phyloP scores from a whole-genome alignment of 352 stramenopile species.

The Phytophthora meadii region DNA sequence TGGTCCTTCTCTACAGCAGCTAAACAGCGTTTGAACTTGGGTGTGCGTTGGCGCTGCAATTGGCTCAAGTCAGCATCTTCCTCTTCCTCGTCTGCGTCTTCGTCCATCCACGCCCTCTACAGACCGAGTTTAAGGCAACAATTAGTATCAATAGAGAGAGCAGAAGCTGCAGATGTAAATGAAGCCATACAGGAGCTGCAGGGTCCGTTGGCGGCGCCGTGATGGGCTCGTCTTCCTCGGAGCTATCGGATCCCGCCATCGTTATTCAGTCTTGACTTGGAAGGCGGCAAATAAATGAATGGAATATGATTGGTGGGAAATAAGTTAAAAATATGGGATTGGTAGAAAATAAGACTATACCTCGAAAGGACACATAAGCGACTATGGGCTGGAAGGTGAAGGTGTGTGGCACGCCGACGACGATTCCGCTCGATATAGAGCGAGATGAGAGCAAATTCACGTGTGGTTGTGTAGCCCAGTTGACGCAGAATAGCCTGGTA shows the following conservation, averaged over 20 bases:
- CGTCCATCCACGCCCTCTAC: constrained; percentile 82
- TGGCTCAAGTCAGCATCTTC: constrained; percentile 82
- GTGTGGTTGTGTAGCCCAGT: constrained; percentile 3
- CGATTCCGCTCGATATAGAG: constrained; percentile 17
- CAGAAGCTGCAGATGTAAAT: background rate
- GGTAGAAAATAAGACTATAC: constrained; percentile 11
- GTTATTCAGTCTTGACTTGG: background rate
- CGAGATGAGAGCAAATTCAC: background rate
- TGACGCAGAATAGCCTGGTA: constrained; percentile 5
- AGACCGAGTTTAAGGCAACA: constrained; percentile 2
- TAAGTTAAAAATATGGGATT: constrained; percentile 14
- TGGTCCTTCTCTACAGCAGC: constrained; percentile 57
- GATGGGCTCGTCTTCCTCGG: constrained; percentile 88
- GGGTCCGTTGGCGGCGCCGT: constrained; percentile 19
- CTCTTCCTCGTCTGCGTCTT: constrained; percentile 83
- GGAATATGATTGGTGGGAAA: background rate
- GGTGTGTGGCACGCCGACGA: constrained; percentile 11
- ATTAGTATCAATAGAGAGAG: constrained; percentile 4
- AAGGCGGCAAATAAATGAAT: background rate
- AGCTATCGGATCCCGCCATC: constrained; percentile 72
- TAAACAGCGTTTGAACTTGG: constrained; percentile 73
- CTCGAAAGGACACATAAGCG: constrained; percentile 19
- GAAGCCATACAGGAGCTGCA: constrained; percentile 15
- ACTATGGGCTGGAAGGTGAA: constrained; percentile 12
- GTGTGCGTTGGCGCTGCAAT: constrained; percentile 50